Percentiles rank a stretch among this genome's conserved stretches.
Conservation (phyloP, 257 asterid species). For the Solanum clarkiae region DNA sequence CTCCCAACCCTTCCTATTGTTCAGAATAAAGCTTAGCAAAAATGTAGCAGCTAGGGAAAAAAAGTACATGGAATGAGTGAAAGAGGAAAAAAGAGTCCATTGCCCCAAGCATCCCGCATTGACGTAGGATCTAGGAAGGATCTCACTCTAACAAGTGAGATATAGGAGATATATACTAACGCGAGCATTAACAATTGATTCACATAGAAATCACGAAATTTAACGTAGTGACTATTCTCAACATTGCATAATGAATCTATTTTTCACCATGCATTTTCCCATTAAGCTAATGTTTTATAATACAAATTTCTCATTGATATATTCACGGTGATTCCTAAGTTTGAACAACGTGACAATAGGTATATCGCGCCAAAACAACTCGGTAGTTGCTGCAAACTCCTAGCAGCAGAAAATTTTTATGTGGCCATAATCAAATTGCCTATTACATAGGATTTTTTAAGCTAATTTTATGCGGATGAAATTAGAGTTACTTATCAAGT, state of each 20-base stretch:
- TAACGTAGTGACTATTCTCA: no score
- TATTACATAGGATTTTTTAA: neutral
- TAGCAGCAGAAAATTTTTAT: neutral
- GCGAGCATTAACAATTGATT: neutral
- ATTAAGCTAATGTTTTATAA: no score
- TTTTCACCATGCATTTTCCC: no score
- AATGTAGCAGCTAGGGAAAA: neutral
- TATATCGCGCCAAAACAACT: neutral
- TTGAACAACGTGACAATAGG: neutral
- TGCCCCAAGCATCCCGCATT: neutral
- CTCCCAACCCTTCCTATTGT: neutral
- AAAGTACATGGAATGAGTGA: neutral
- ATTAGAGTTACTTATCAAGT: neutral
- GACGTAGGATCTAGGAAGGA: neutral
- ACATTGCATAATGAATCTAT: no score
- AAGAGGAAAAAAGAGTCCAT: neutral
- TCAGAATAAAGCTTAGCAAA: neutral
- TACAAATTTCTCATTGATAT: no score
- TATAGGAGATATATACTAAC: neutral
- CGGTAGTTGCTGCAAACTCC: neutral
- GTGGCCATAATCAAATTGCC: neutral
- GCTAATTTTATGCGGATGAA: neutral
- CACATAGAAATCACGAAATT: neutral
- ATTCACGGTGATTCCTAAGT: no score
- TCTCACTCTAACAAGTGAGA: neutral